Percentiles rank a stretch among this genome's conserved stretches.
Evolutionary conservation across 441 rosid species (phyloP).

Genomic region (Omphalea diandra): DNA sequence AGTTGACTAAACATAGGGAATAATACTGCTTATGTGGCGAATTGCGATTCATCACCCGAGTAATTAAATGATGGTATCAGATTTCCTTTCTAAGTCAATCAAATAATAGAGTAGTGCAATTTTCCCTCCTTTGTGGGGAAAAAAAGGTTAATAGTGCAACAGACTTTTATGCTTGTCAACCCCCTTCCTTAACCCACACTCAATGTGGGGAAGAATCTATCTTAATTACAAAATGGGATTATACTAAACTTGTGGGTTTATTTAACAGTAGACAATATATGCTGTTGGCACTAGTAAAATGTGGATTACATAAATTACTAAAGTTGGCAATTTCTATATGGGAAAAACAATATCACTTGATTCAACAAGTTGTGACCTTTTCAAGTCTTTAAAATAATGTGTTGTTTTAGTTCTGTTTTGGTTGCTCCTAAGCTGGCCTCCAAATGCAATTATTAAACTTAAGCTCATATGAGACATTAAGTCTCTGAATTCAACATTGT

Average conservation of each 20-base stretch:
- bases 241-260: conserved; percentile 18
- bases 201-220: conserved; percentile 32
- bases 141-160: conserved; percentile 10
- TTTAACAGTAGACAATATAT: conserved; percentile 28
- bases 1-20: conserved; percentile 30
- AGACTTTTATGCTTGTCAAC: conserved; percentile 54
- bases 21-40: conserved; percentile 19
- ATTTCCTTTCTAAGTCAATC: conserved; percentile 23
- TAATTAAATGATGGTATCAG: conserved; percentile 35
- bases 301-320: not conserved
- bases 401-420: not conserved
- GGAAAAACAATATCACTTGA: not conserved
- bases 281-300: conserved; percentile 37
- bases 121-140: conserved; percentile 25
- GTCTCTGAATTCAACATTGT: conserved; percentile 11
- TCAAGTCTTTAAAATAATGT: not conserved
- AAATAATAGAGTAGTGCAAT: conserved; percentile 17
- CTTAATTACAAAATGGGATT: conserved; percentile 6
- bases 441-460: conserved; percentile 14
- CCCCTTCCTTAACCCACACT: conserved; percentile 22
- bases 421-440: conserved; percentile 25
- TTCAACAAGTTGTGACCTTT: conserved; percentile 9
- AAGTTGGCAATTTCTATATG: conserved; percentile 1
- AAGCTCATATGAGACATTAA: not conserved
- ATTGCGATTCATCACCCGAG: conserved; percentile 12